Conservation (phyloP, 1,284 basidiomycete species). For the Malassezia japonica region DNA sequence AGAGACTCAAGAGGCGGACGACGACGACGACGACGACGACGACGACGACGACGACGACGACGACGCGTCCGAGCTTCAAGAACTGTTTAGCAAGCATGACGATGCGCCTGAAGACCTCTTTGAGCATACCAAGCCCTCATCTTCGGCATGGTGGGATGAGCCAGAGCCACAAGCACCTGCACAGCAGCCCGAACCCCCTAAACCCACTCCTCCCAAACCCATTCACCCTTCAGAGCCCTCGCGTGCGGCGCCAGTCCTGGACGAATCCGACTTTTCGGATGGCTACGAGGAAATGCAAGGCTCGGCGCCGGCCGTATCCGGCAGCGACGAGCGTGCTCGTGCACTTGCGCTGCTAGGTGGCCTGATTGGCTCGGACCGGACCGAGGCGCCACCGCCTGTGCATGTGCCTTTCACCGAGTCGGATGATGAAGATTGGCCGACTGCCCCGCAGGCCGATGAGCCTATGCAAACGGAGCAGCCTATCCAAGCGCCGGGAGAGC, state of each 20-base stretch:
- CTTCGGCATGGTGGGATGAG: slow-evolving; percentile 7
- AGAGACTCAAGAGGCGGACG: no score
- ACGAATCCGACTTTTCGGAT: slow-evolving; percentile 30
- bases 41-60: slow-evolving; percentile 24
- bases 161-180: no score
- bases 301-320: not conserved
- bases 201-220: no score
- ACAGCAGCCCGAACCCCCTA: no score
- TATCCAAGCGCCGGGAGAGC: no score
- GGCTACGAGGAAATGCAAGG: slow-evolving; percentile 31
- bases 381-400: no score
- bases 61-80: slow-evolving; percentile 17
- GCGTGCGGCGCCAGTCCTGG: slow-evolving; percentile 1
- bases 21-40: slow-evolving; percentile 59
- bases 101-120: not conserved
- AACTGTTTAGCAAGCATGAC: slow-evolving; percentile 8
- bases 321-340: slow-evolving; percentile 1
- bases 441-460: not conserved
- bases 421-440: not conserved
- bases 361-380: slow-evolving; percentile 49
- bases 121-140: not conserved
- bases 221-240: not conserved
- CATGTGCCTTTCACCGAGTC: not conserved
- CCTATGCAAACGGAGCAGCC: no score
- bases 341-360: slow-evolving; percentile 21